Conservation (phyloP, 345 rosid genomes). For the Moricandia moricandioides region DNA sequence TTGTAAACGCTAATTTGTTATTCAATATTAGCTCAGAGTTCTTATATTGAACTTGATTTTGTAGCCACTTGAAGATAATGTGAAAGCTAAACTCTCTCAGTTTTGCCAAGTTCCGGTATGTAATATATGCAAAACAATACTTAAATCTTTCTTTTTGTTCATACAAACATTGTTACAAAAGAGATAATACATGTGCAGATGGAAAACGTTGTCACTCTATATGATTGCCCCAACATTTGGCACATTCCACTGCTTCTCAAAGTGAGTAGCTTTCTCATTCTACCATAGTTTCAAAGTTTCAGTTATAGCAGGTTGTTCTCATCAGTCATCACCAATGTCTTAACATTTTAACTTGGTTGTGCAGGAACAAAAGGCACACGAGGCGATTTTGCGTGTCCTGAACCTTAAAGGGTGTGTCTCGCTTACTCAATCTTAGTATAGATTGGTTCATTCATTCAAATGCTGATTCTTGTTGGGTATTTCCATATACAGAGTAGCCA, state of each 20-base stretch:
- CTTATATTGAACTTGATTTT: conserved; percentile 18
- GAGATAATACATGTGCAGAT: conserved; percentile 45
- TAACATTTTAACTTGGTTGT: conserved; percentile 18
- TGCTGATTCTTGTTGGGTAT: conserved; percentile 13
- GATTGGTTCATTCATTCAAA: conserved; percentile 6
- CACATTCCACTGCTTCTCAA: conserved; percentile 84
- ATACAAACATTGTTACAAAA: conserved; percentile 3
- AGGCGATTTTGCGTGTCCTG: conserved; percentile 74
- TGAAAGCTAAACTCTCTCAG: conserved; percentile 79
- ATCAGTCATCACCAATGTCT: background rate
- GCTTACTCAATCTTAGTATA: conserved; percentile 2
- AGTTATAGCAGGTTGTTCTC: background rate
- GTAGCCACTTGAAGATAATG: conserved; percentile 87
- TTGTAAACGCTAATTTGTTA: background rate
- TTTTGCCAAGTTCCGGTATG: conserved; percentile 92
- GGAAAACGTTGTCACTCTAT: conserved; percentile 72
- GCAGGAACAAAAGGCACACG: conserved; percentile 96
- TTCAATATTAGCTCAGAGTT: conserved; percentile 10
- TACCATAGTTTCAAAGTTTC: background rate
- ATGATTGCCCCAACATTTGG: conserved; percentile 97
- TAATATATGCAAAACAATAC: background rate
- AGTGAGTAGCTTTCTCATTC: conserved; percentile 45
- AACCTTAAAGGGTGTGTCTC: conserved; percentile 64
- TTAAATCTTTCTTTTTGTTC: background rate
- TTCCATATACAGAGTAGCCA: conserved; percentile 46